phyloP scores from a whole-genome alignment of 352 stramenopile species.

The Globisporangium nodosum region DNA sequence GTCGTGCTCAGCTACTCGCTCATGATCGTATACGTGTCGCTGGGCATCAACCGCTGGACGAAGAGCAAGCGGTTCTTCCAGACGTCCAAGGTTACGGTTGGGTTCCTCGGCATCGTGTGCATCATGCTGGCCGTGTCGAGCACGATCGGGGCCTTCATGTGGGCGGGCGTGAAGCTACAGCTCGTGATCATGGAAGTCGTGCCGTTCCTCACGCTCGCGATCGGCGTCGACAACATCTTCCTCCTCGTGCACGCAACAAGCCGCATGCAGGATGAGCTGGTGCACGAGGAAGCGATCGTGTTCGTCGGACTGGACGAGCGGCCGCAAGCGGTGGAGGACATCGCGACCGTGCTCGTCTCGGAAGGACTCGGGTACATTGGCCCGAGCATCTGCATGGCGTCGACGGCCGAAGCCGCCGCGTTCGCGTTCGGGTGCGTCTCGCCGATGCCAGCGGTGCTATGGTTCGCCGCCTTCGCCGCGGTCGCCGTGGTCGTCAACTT shows the following conservation, averaged over 20 bases:
- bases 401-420: slow-evolving; percentile 35
- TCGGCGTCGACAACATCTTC: slow-evolving; percentile 73
- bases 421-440: slow-evolving; percentile 52
- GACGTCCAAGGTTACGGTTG: slow-evolving; percentile 55
- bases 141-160: slow-evolving; percentile 67
- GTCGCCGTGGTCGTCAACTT: slow-evolving; percentile 47
- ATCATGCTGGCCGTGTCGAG: slow-evolving; percentile 54
- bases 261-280: slow-evolving; percentile 38
- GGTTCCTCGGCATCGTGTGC: slow-evolving; percentile 57
- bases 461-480: slow-evolving; percentile 51
- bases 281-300: slow-evolving; percentile 36
- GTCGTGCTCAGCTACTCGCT: slow-evolving; percentile 49
- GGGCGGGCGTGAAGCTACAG: slow-evolving; percentile 54
- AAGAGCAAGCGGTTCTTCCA: slow-evolving; percentile 44
- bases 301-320: slow-evolving; percentile 47
- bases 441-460: slow-evolving; percentile 56
- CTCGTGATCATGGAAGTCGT: slow-evolving; percentile 65
- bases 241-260: slow-evolving; percentile 53
- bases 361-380: slow-evolving; percentile 47
- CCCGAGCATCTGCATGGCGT: slow-evolving; percentile 52
- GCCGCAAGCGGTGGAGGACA: slow-evolving; percentile 37
- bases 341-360: slow-evolving; percentile 40
- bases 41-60: slow-evolving; percentile 64
- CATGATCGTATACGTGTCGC: slow-evolving; percentile 63
- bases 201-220: slow-evolving; percentile 56